phyloP scores from a whole-genome alignment of 495 filamentous ascomycete species.

The Echria macrotheca region DNA sequence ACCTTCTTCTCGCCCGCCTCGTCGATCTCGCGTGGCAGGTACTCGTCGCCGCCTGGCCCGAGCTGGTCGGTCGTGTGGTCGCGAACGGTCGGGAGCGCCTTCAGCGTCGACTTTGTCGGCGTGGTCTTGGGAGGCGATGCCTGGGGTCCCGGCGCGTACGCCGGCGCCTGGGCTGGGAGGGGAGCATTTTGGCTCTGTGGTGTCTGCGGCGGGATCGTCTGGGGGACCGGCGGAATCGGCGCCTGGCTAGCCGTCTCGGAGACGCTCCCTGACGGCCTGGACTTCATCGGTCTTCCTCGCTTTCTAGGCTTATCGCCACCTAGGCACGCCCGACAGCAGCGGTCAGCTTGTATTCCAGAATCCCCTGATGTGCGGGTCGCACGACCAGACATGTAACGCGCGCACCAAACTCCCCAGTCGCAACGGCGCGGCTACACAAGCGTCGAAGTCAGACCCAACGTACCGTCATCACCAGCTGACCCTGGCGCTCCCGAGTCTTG shows the following conservation, averaged over 20 bases:
- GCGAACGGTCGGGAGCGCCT: slow-evolving; percentile 90
- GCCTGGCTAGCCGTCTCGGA: slow-evolving; percentile 47
- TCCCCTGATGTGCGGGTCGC: slow-evolving; percentile 27
- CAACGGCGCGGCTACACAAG: slow-evolving; percentile 30
- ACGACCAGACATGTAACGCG: slow-evolving; percentile 32
- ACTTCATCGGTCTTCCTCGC: slow-evolving; percentile 79
- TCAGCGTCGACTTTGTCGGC: slow-evolving; percentile 85
- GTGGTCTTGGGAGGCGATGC: slow-evolving; percentile 77
- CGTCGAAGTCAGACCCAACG: slow-evolving; percentile 48
- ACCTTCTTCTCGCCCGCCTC: slow-evolving; percentile 93
- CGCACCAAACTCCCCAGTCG: slow-evolving; percentile 14
- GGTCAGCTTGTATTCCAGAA: slow-evolving; percentile 34
- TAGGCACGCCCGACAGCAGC: slow-evolving; percentile 25
- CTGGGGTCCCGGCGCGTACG: slow-evolving; percentile 56
- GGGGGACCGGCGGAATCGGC: slow-evolving; percentile 45
- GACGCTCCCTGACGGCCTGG: slow-evolving; percentile 40
- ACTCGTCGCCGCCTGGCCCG: slow-evolving; percentile 88
- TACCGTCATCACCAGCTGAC: slow-evolving; percentile 76
- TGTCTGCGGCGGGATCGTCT: slow-evolving; percentile 59
- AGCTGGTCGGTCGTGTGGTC: slow-evolving; percentile 98
- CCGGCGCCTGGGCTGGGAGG: slow-evolving; percentile 53
- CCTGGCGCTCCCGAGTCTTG: slow-evolving; percentile 55
- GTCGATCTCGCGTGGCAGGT: slow-evolving; percentile 89
- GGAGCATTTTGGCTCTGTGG: slow-evolving; percentile 69
- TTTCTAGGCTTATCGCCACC: slow-evolving; percentile 69